Base-by-base conservation (phyloP, 106 monocot species). In the Xerophyta viscosa region DNA sequence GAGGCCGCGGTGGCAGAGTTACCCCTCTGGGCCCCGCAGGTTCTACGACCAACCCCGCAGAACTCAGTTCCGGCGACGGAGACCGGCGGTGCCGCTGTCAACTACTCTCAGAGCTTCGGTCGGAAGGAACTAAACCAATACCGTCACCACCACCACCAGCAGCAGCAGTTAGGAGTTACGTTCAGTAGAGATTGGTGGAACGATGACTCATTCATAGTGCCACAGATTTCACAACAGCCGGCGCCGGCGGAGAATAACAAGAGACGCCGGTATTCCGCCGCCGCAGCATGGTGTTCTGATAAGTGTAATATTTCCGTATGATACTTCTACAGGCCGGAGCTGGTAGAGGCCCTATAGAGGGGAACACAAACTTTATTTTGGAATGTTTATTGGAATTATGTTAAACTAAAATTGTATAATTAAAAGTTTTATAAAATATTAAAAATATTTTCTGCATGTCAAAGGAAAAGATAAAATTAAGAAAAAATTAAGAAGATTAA, bases 1-100 rank as follows among this genome's bases (percentile, higher is more conserved):
- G 29, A 7, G 13, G 18, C 24, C 39, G 42, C 55, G 36, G 60
- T n/a, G n/a, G n/a, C 54, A 56, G 52, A 71, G 31, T 29, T 37
- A 24, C 52, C 60, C 4, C 2, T 27, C 6, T 45, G 44, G 60
- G 60, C 41, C 4, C 46, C 46, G 9, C 60, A 45, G 14, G 60
- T 21, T 3, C 60, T 26, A 8, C 51, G 27, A 27, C 25, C 51
- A 8, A 14, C 51, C 9, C 51, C 24, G 25, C 27, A 27, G 26
- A 8, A 18, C 23, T 12, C 1, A 26, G 0, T 51, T 1, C 27
- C 4, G 2, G 24, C 27, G 9, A 44, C 8, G 3, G n/a, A 3
- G 9, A 44, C 43, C n/a, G 15, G 14, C n/a, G n/a, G 4, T 17
- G n/a, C 43, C 3, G n/a, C 43, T 8, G 14, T 17, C 8, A 3